phyloP scores from a whole-genome alignment of 129 eudicot species.

The Silybum marianum region DNA sequence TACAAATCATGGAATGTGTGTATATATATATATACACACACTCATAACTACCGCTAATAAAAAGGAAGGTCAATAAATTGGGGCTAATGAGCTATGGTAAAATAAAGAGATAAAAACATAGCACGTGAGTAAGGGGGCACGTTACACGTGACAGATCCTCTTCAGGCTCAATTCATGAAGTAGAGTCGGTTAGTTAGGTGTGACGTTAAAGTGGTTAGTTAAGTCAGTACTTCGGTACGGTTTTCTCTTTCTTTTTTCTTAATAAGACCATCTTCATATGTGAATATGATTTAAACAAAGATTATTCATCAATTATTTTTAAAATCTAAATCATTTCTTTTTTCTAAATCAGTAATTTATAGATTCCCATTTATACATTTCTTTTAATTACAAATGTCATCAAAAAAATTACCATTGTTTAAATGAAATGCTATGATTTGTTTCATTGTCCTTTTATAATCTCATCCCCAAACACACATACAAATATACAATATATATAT shows the following conservation, averaged over 20 bases:
- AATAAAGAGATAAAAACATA: conserved; percentile 14
- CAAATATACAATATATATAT: too few species aligned
- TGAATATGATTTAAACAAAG: not conserved
- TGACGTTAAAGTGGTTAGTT: conserved; percentile 48
- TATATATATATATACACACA: not conserved
- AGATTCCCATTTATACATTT: not conserved
- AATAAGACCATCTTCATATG: not conserved
- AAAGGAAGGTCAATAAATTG: conserved; percentile 31
- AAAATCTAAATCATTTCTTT: not conserved
- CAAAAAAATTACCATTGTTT: too few species aligned
- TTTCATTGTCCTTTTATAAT: too few species aligned
- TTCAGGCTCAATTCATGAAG: conserved; percentile 33
- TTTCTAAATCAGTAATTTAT: too few species aligned
- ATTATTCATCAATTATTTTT: not conserved
- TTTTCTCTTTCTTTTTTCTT: not conserved
- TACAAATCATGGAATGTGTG: not conserved
- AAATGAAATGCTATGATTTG: too few species aligned
- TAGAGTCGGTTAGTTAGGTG: conserved; percentile 49
- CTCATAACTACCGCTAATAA: conserved; percentile 3
- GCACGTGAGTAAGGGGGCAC: conserved; percentile 51
- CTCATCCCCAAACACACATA: too few species aligned
- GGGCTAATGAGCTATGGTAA: conserved; percentile 1
- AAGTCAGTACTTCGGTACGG: conserved; percentile 31
- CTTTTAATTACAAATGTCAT: too few species aligned
- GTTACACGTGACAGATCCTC: conserved; percentile 46